Conservation (phyloP, 176 grass and related monocot genomes). For the Triticum monococcum region DNA sequence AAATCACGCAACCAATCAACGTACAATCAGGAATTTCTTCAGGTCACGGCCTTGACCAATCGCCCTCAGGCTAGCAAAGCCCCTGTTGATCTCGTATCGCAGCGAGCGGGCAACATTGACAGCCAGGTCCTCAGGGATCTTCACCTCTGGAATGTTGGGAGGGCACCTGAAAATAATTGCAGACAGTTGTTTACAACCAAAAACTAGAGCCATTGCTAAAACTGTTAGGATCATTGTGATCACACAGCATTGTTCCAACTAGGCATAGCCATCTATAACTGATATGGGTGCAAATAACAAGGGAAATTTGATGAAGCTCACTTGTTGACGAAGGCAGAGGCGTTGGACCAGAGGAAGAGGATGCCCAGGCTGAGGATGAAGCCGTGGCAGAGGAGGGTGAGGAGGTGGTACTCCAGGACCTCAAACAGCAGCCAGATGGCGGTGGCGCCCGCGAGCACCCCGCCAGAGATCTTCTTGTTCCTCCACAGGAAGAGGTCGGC, state of each 20-base stretch:
- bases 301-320: slow-evolving; percentile 24
- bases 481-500: slow-evolving; percentile 97
- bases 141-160: slow-evolving; percentile 86
- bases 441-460: slow-evolving; percentile 57
- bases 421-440: slow-evolving; percentile 88
- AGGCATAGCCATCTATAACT: background rate
- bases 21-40: slow-evolving; percentile 89
- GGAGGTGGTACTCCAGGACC: slow-evolving; percentile 79
- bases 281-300: background rate
- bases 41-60: slow-evolving; percentile 76
- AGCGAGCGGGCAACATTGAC: slow-evolving; percentile 71
- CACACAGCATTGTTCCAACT: background rate
- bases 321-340: slow-evolving; percentile 76
- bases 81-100: slow-evolving; percentile 81
- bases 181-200: background rate
- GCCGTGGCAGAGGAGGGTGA: slow-evolving; percentile 60
- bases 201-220: background rate
- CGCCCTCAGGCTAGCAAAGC: slow-evolving; percentile 63
- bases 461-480: slow-evolving; percentile 82
- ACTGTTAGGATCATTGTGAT: background rate
- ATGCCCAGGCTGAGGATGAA: slow-evolving; percentile 66
- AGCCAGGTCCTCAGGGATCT: slow-evolving; percentile 69
- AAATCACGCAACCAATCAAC: slow-evolving; percentile 8
- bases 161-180: slow-evolving; percentile 46
- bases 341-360: slow-evolving; percentile 89